Conservation (phyloP, 73 alveolate species). For the Paramecium tetraurelia region DNA sequence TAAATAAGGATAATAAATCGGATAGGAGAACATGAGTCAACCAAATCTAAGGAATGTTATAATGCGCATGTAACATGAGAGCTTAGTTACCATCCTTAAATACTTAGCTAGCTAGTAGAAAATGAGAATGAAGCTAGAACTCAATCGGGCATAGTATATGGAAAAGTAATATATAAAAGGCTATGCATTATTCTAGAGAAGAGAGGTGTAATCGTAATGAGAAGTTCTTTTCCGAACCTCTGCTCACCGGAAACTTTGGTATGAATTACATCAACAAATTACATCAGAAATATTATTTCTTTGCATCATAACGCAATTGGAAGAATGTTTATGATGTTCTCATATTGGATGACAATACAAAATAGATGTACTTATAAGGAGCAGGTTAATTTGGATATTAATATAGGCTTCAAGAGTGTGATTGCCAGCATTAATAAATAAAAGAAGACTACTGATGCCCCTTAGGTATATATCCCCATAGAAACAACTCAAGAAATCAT, state of each 20-base stretch:
- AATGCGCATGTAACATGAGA: not conserved
- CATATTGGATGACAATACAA: not conserved
- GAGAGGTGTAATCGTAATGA: conserved; percentile 31
- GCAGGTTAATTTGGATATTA: not conserved
- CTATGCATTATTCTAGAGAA: conserved; percentile 9
- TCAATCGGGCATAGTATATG: not conserved
- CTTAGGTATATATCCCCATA: not conserved
- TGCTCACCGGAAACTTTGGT: not conserved
- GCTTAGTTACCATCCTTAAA: not conserved
- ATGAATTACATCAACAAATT: not conserved
- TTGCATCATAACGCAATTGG: not conserved
- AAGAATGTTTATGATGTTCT: conserved; percentile 34
- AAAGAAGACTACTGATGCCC: not conserved
- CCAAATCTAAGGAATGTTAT: not conserved
- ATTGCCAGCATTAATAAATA: not conserved
- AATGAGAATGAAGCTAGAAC: not conserved
- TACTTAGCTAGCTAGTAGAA: not conserved
- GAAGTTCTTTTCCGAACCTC: conserved; percentile 20
- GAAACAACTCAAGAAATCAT: not conserved
- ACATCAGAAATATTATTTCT: not conserved
- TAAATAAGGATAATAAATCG: not conserved
- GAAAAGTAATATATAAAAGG: not conserved
- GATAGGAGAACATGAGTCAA: not conserved
- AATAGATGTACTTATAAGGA: not conserved
- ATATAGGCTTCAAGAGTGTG: not conserved